phyloP scores from a whole-genome alignment of 495 filamentous ascomycete genomes.

The Podospora sp. region DNA sequence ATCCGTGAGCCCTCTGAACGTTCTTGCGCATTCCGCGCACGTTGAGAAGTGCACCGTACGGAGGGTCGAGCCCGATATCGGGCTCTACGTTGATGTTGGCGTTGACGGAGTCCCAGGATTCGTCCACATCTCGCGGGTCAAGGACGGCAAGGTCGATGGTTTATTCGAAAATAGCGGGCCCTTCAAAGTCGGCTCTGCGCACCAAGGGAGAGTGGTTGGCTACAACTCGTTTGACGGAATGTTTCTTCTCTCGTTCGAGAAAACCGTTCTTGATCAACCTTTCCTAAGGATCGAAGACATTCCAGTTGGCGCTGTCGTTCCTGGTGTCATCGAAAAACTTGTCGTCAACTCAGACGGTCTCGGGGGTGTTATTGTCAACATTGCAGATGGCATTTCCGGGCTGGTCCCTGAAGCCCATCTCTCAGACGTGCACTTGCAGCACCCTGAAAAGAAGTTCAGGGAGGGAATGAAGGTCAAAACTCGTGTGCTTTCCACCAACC shows the following conservation, averaged over 20 bases:
- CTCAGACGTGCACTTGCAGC: conserved; percentile 81
- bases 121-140: conserved; percentile 88
- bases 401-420: conserved; percentile 86
- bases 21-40: conserved; percentile 72
- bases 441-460: conserved; percentile 94
- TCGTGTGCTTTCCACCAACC: conserved; percentile 79
- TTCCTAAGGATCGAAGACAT: conserved; percentile 91
- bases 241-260: conserved; percentile 82
- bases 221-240: conserved; percentile 86
- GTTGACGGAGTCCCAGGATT: conserved; percentile 75
- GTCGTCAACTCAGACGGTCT: conserved; percentile 71
- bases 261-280: conserved; percentile 78
- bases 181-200: conserved; percentile 74
- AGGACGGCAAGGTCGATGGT: conserved; percentile 81
- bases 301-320: conserved; percentile 75
- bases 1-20: conserved; percentile 47
- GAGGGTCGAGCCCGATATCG: conserved; percentile 73
- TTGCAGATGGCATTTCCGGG: conserved; percentile 84
- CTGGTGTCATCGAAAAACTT: conserved; percentile 84
- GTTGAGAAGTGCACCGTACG: conserved; percentile 74
- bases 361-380: conserved; percentile 75
- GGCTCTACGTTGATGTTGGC: conserved; percentile 81
- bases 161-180: conserved; percentile 73
- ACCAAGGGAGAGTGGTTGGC: conserved; percentile 79
- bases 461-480: conserved; percentile 82